Base-by-base conservation (phyloP, 768 basidiomycete species). In the Suillus occidentalis region DNA sequence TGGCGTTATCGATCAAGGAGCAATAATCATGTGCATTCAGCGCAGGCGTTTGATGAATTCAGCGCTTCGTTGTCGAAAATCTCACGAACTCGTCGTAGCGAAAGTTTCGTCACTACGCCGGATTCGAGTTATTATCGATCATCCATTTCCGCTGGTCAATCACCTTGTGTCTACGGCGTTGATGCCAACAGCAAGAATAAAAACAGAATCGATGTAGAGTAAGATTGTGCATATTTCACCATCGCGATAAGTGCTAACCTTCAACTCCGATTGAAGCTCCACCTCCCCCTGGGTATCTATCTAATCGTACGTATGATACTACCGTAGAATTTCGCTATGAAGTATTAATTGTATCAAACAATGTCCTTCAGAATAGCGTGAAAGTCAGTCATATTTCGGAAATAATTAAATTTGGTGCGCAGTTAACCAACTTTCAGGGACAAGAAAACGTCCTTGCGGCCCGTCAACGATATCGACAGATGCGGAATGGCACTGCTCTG, bases 61-160 rank as follows among this genome's bases (percentile, higher is more conserved):
- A 20, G 22, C 18, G 28, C 58, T 59, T 40, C 22, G 36, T 57
- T 42, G 58, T 42, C 40, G 58, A 25, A 3, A 59, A 59, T 59
- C 40, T 59, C 58, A 42, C 58, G 40, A 59, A 59, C 58, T 59
- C 58, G 28, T 28, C 40, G 58, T 42, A 28, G 58, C 28, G 40
- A 59, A 59, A 31, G 6, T 28, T 39, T 40, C 0, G 25, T 42
- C 58, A 42, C 58, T 59, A 59, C 58, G 58, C 25, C 40, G 40
- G 58, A 59, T 59, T 59, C 58, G 58, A 42, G 40, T 42, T 59
- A 20, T 59, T 42, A 42, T 59, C 58, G 57, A 59, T 18, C 22
- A 28, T 25, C 18, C 25, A 10, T 18, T 13, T 42, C 12, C 31
- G 31, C 12, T 55, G 31, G 31, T 55, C 6, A 55, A 36, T 53